Conservation (phyloP, 805 yeast genomes). For the Torulaspora indica region DNA sequence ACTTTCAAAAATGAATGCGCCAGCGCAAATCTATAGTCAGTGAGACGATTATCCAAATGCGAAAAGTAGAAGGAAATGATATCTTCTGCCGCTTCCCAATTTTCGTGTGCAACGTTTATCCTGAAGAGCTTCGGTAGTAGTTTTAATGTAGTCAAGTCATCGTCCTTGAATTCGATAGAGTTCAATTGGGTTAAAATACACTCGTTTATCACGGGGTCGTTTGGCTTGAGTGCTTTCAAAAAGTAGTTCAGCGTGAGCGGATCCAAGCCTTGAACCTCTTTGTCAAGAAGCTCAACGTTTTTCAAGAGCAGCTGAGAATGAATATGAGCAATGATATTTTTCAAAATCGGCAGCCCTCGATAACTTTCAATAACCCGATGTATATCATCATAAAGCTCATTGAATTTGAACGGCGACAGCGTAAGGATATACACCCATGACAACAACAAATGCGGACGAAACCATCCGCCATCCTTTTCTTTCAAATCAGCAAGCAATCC, state of each 20-base stretch:
- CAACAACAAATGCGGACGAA: constrained; percentile 46
- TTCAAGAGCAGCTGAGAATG: constrained; percentile 33
- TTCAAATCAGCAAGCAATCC: constrained; percentile 2
- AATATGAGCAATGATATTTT: constrained; percentile 32
- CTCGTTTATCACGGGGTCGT: constrained; percentile 7
- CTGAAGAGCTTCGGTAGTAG: constrained; percentile 26
- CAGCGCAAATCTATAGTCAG: constrained; percentile 55
- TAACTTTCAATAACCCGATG: constrained; percentile 35
- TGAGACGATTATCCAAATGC: constrained; percentile 45
- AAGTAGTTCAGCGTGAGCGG: constrained; percentile 21
- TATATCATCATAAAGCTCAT: constrained; percentile 36
- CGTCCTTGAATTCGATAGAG: constrained; percentile 10
- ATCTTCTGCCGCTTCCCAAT: constrained; percentile 43
- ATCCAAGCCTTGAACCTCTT: constrained; percentile 8
- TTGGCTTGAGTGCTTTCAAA: constrained; percentile 11
- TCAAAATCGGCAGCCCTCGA: constrained; percentile 42
- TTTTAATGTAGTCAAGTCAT: constrained; percentile 13
- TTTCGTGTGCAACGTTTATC: constrained; percentile 22
- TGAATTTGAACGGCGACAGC: constrained; percentile 68
- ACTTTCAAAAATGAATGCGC: constrained; percentile 64
- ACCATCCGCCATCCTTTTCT: constrained; percentile 38
- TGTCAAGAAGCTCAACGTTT: constrained; percentile 19
- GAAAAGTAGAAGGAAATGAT: constrained; percentile 47
- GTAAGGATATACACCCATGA: constrained; percentile 70
- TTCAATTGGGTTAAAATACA: constrained; percentile 5